These are phyloP conservation scores for Naganishia vaughanmartiniae DNA, from an alignment of 768 basidiomycete species.

Conservation along the genomic window DNA sequence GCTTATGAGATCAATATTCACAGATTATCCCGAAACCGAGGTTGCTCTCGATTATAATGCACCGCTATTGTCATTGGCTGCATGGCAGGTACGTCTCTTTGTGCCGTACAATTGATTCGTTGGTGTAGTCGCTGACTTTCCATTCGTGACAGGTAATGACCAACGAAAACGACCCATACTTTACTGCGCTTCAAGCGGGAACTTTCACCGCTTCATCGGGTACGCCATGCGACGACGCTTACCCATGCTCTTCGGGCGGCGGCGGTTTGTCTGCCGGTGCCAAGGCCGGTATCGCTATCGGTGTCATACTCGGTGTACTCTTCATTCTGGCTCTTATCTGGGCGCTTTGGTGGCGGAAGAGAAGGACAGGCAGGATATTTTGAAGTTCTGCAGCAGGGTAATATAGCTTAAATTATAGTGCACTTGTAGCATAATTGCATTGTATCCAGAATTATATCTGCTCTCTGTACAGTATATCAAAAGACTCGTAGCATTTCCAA, in stretches of 20 bases:
- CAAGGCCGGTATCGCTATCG: constrained; percentile 68
- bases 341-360: constrained; percentile 24
- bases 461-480: neutral
- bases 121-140: neutral
- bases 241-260: constrained; percentile 51
- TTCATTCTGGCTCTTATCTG: constrained; percentile 26
- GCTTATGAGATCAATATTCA: neutral
- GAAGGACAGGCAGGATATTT: constrained; percentile 27
- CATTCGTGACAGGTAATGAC: neutral
- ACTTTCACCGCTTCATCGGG: constrained; percentile 54
- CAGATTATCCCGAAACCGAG: constrained; percentile 63
- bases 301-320: constrained; percentile 55
- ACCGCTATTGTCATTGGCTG: constrained; percentile 79
- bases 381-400: neutral
- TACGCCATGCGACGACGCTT: constrained; percentile 73
- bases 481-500: neutral
- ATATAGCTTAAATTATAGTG: neutral
- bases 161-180: constrained; percentile 65
- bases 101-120: neutral
- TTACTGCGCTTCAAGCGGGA: constrained; percentile 61
- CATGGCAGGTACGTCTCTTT: constrained; percentile 51
- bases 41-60: constrained; percentile 76
- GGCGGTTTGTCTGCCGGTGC: constrained; percentile 61
- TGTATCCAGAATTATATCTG: constrained; percentile 16
- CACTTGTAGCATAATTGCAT: neutral